A percentile compares a stretch with the other conserved stretches of the same genome.
Conservation (phyloP, 352 stramenopile species). For the Elongisporangium senticosum region DNA sequence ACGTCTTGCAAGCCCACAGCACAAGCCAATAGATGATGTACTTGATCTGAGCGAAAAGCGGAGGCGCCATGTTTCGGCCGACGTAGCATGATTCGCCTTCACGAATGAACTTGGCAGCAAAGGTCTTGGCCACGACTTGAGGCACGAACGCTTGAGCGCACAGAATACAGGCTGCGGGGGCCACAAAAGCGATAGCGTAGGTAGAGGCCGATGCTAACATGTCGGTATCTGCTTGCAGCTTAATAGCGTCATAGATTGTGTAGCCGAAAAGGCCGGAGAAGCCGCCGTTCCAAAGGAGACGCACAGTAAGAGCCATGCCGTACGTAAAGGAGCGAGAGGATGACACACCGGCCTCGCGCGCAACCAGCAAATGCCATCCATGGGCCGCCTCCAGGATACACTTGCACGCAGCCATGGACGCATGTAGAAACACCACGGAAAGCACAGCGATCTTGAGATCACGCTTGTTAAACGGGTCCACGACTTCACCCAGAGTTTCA, state of each 20-base stretch:
- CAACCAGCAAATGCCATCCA: slow-evolving; percentile 49
- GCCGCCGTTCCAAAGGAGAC: slow-evolving; percentile 56
- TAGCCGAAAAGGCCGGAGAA: slow-evolving; percentile 52
- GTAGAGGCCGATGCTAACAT: slow-evolving; percentile 34
- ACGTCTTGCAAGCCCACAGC: slow-evolving; percentile 52
- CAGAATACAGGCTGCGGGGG: slow-evolving; percentile 37
- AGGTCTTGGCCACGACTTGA: slow-evolving; percentile 39
- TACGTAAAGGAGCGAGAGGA: slow-evolving; percentile 60
- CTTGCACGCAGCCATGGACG: slow-evolving; percentile 47
- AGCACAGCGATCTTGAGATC: slow-evolving; percentile 65
- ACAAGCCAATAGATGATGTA: slow-evolving; percentile 68
- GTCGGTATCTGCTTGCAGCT: slow-evolving; percentile 23
- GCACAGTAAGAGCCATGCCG: slow-evolving; percentile 44
- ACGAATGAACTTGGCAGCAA: slow-evolving; percentile 63
- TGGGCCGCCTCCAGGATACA: slow-evolving; percentile 54
- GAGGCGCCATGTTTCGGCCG: slow-evolving; percentile 60
- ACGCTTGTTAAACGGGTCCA: slow-evolving; percentile 41
- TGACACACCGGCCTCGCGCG: slow-evolving; percentile 28
- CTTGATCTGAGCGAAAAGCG: slow-evolving; percentile 47
- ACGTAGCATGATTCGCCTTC: slow-evolving; percentile 65
- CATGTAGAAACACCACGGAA: slow-evolving; percentile 40
- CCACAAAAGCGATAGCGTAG: slow-evolving; percentile 28
- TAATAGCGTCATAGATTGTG: slow-evolving; percentile 57
- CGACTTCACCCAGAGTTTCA: slow-evolving; percentile 42
- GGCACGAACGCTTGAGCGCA: slow-evolving; percentile 37